These are phyloP conservation scores for Xylaria sp. DNA, from an alignment of 2,329 filamentous ascomycete species.

Conservation along the genomic window DNA sequence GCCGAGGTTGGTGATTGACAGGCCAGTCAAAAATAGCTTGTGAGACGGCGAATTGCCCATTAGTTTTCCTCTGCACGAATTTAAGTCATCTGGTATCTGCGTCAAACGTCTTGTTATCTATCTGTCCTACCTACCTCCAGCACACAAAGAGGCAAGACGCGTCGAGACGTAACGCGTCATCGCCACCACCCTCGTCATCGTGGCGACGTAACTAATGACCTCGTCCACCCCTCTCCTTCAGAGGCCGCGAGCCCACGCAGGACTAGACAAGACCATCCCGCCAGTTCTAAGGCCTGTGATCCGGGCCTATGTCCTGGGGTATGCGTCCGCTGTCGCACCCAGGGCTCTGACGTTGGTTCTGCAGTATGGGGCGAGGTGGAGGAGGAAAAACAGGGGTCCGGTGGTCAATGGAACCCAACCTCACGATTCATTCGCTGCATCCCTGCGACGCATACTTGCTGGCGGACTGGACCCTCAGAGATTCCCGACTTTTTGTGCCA, in stretches of 20 bases:
- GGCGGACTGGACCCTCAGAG: slow-evolving; percentile 64
- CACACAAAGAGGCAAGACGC: slow-evolving; percentile 10
- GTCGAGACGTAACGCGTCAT: slow-evolving; percentile 19
- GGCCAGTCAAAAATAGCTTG: not conserved
- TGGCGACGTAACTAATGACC: slow-evolving; percentile 41
- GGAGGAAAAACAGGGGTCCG: slow-evolving; percentile 49
- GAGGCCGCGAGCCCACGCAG: slow-evolving; percentile 37
- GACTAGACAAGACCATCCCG: slow-evolving; percentile 55
- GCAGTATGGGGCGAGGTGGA: slow-evolving; percentile 57
- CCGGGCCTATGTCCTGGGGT: slow-evolving; percentile 69
- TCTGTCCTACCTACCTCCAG: not conserved
- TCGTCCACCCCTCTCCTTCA: slow-evolving; percentile 37
- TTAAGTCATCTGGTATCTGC: not conserved
- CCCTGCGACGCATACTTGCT: slow-evolving; percentile 56
- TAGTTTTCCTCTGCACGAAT: not conserved
- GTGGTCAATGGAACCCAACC: slow-evolving; percentile 39
- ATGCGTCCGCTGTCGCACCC: slow-evolving; percentile 67
- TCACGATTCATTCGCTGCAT: slow-evolving; percentile 48
- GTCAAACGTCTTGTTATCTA: not conserved
- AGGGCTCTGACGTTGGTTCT: slow-evolving; percentile 65
- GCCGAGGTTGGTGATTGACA: slow-evolving; percentile 4
- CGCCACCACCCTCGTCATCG: slow-evolving; percentile 8
- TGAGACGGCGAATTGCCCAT: not conserved
- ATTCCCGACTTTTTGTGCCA: slow-evolving; percentile 71
- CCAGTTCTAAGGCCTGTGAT: slow-evolving; percentile 64